These are phyloP conservation scores for Kodamaea kaohsiungensis DNA, from an alignment of 805 yeast species.

Conservation along the genomic window DNA sequence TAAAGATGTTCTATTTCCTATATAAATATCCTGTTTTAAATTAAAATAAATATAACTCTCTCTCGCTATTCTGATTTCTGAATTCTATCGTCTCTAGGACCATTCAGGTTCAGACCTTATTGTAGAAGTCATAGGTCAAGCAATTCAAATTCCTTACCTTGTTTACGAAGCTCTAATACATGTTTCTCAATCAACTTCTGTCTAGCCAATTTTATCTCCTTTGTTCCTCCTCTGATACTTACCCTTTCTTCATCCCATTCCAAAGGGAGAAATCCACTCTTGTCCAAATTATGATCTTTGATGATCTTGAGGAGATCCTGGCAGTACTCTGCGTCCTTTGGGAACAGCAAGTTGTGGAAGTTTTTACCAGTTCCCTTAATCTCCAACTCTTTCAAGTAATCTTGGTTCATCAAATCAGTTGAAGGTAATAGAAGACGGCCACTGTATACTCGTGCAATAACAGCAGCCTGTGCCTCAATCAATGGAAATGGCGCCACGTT, in stretches of 20 bases:
- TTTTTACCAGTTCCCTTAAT: constrained; percentile 22
- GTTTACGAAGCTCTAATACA: constrained; percentile 15
- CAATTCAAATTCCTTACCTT: constrained; percentile 17
- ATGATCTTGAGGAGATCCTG: constrained; percentile 19
- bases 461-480: constrained; percentile 41
- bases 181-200: constrained; percentile 13
- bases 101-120: neutral
- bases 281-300: constrained; percentile 12
- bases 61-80: too few species aligned
- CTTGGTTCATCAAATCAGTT: constrained; percentile 22
- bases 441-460: constrained; percentile 33
- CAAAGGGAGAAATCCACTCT: constrained; percentile 20
- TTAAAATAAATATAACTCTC: too few species aligned
- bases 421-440: constrained; percentile 32
- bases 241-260: constrained; percentile 20
- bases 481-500: constrained; percentile 37
- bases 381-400: constrained; percentile 25
- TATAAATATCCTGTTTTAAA: too few species aligned
- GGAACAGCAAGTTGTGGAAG: constrained; percentile 21
- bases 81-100: neutral
- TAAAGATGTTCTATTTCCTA: too few species aligned
- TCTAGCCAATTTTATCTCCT: constrained; percentile 18
- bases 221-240: constrained; percentile 15
- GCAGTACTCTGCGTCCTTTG: constrained; percentile 22
- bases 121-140: constrained; percentile 5